Conservation (phyloP, 1,284 basidiomycete species). For the Mixia osmundae region DNA sequence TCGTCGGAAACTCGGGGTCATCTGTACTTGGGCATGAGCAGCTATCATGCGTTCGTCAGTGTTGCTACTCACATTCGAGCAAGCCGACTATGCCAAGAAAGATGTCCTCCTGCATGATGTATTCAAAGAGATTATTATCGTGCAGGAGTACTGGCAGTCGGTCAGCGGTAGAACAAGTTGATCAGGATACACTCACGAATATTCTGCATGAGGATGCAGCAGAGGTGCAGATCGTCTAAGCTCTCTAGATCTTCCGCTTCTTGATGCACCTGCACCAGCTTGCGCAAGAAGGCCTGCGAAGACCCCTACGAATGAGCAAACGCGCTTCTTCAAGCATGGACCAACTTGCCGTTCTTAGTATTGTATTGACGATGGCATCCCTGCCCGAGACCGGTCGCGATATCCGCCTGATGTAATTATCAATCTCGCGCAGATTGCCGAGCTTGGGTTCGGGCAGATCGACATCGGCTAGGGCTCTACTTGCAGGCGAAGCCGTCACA, state of each 20-base stretch:
- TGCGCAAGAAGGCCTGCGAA: slow-evolving; percentile 59
- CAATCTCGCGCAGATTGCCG: slow-evolving; percentile 19
- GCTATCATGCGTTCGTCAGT: background rate
- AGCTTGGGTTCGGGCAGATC: slow-evolving; percentile 21
- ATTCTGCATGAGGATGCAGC: slow-evolving; percentile 83
- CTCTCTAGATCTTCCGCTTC: slow-evolving; percentile 82
- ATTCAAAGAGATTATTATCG: slow-evolving; percentile 84
- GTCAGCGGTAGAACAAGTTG: background rate
- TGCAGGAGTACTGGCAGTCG: slow-evolving; percentile 59
- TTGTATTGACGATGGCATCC: too few species aligned
- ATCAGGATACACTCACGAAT: slow-evolving; percentile 36
- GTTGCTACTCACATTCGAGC: slow-evolving; percentile 58
- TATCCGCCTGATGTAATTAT: slow-evolving; percentile 18
- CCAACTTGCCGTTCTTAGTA: slow-evolving; percentile 11
- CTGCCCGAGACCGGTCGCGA: slow-evolving; percentile 39
- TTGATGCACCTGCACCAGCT: slow-evolving; percentile 56
- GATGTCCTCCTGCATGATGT: slow-evolving; percentile 76
- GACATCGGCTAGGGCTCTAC: slow-evolving; percentile 21
- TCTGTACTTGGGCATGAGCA: slow-evolving; percentile 30
- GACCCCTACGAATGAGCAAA: slow-evolving; percentile 1
- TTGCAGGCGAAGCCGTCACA: too few species aligned
- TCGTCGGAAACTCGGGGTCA: slow-evolving; percentile 80
- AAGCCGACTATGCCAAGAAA: slow-evolving; percentile 86
- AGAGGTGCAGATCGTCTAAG: slow-evolving; percentile 60
- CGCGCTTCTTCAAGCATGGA: slow-evolving; percentile 4